Conservation (phyloP, 2,329 filamentous ascomycete species). For the Leptographium lundbergii region DNA sequence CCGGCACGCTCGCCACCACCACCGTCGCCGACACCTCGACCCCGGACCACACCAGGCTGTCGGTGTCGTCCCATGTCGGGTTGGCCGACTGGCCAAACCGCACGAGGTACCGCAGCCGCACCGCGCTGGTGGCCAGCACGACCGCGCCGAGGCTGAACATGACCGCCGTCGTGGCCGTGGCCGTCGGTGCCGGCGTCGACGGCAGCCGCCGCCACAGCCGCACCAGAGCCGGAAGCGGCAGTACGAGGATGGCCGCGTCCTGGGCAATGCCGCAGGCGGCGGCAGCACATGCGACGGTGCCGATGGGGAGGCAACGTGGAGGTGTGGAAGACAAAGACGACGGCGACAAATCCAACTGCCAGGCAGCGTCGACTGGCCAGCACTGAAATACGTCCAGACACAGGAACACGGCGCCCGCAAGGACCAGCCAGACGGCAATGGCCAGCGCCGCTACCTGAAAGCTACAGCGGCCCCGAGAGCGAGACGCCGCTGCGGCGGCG, state of each 20-base stretch:
- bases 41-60: slow-evolving; percentile 29
- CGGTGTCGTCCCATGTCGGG: slow-evolving; percentile 28
- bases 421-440: slow-evolving; percentile 15
- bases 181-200: background rate
- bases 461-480: background rate
- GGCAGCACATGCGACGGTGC: slow-evolving; percentile 18
- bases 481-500: background rate
- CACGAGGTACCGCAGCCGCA: slow-evolving; percentile 23
- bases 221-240: slow-evolving; percentile 21
- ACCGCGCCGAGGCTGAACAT: slow-evolving; percentile 27
- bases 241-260: slow-evolving; percentile 21
- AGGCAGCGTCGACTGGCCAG: slow-evolving; percentile 19
- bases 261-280: slow-evolving; percentile 21
- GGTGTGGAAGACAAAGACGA: background rate
- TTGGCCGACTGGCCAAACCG: slow-evolving; percentile 18
- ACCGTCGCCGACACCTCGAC: slow-evolving; percentile 29
- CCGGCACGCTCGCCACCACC: slow-evolving; percentile 27
- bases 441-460: slow-evolving; percentile 17
- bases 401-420: slow-evolving; percentile 17
- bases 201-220: slow-evolving; percentile 15
- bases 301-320: slow-evolving; percentile 21
- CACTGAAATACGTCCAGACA: slow-evolving; percentile 25
- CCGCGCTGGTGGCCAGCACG: slow-evolving; percentile 22
- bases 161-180: slow-evolving; percentile 14
- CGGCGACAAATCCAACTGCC: slow-evolving; percentile 18